These are phyloP conservation scores for Ziziphus jujuba DNA, from an alignment of 306 rosid genomes.

Conservation along the genomic window DNA sequence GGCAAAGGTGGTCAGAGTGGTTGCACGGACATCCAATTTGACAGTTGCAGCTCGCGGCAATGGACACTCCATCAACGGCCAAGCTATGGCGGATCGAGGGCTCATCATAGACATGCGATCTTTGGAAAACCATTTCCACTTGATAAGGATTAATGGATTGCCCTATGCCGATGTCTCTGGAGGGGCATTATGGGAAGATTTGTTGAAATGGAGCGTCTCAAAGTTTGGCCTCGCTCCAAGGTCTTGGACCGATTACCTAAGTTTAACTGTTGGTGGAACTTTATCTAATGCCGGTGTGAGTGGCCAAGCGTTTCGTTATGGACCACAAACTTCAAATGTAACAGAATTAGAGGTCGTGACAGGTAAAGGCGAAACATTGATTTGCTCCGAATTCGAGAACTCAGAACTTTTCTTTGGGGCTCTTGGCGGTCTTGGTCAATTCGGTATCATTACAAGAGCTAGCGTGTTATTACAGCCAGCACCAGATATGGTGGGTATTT, in stretches of 20 bases:
- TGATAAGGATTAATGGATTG: constrained; percentile 24
- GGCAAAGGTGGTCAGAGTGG: constrained; percentile 41
- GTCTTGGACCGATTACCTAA: constrained; percentile 93
- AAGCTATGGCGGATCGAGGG: constrained; percentile 86
- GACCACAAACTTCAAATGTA: constrained; percentile 88
- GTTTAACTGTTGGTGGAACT: constrained; percentile 92
- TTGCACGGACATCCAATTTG: constrained; percentile 41
- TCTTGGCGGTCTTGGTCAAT: constrained; percentile 94
- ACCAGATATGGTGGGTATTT: constrained; percentile 66
- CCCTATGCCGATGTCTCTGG: constrained; percentile 72
- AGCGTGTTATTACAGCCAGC: constrained; percentile 66
- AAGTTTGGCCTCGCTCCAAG: constrained; percentile 58
- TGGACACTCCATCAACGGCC: constrained; percentile 98
- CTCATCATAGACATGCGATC: constrained; percentile 86
- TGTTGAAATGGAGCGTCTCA: constrained; percentile 60
- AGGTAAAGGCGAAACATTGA: constrained; percentile 68
- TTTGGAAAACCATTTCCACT: constrained; percentile 41
- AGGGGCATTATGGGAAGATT: constrained; percentile 99
- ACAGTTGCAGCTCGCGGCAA: constrained; percentile 94
- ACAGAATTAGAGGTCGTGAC: constrained; percentile 82
- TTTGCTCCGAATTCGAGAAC: constrained; percentile 67
- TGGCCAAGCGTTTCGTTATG: constrained; percentile 90
- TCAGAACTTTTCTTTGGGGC: constrained; percentile 67
- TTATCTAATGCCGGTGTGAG: constrained; percentile 95
- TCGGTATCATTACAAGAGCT: constrained; percentile 86